phyloP scores from a whole-genome alignment of 23 red algal genomes.

The Gracilariopsis chorda region DNA sequence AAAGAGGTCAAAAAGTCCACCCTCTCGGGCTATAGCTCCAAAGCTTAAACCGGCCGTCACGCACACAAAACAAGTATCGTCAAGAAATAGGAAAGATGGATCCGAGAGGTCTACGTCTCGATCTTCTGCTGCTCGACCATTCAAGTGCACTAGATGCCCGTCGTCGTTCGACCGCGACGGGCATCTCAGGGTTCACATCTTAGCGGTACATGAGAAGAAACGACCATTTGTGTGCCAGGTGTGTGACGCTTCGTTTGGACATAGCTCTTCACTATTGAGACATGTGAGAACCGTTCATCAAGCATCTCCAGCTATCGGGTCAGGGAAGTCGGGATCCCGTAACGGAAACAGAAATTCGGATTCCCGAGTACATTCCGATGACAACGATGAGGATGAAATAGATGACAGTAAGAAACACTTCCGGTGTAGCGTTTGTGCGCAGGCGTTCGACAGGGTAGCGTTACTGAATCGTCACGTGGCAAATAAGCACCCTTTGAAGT shows the following conservation, averaged over 20 bases:
- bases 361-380: conserved; percentile 18
- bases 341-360: conserved; percentile 18
- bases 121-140: conserved; percentile 45
- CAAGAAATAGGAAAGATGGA: conserved; percentile 14
- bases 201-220: conserved; percentile 71
- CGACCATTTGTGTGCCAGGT: conserved; percentile 74
- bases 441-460: conserved; percentile 50
- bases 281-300: conserved; percentile 75
- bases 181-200: conserved; percentile 67
- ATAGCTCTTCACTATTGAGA: conserved; percentile 59
- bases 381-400: not conserved
- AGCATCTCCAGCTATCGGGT: conserved; percentile 48
- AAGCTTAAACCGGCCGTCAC: not conserved
- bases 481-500: conserved; percentile 35
- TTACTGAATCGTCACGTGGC: conserved; percentile 57
- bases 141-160: conserved; percentile 58
- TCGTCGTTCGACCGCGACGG: conserved; percentile 65
- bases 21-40: not conserved
- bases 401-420: conserved; percentile 43
- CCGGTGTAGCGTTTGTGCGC: conserved; percentile 43
- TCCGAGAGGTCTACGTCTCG: conserved; percentile 18
- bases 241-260: conserved; percentile 67
- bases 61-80: not conserved
- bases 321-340: conserved; percentile 22
- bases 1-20: not conserved